Conservation (phyloP, 2,329 filamentous ascomycete genomes). For the Aspergillus jensenii region DNA sequence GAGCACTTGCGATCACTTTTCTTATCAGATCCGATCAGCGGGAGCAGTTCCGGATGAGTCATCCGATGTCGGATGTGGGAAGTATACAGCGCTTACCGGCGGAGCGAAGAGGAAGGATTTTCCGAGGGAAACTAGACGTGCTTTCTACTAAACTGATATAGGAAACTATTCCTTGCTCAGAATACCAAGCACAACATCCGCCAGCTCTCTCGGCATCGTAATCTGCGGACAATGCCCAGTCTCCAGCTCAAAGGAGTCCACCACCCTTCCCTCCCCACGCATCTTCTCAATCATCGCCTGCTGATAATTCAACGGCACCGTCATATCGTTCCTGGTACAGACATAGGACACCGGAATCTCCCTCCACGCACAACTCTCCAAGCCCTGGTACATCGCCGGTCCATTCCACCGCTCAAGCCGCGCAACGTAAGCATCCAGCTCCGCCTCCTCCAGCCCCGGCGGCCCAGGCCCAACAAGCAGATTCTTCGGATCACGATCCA, state of each 20-base stretch:
- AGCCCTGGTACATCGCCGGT: neutral
- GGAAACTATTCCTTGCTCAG: too few relatives aligned
- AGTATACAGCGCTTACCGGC: too few relatives aligned
- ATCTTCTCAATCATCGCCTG: constrained; percentile 1
- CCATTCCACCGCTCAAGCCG: constrained; percentile 10
- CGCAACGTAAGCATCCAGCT: neutral
- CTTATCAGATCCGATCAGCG: too few relatives aligned
- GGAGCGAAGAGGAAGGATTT: too few relatives aligned
- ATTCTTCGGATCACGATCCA: neutral
- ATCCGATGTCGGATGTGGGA: too few relatives aligned
- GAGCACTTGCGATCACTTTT: too few relatives aligned
- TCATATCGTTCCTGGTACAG: constrained; percentile 1
- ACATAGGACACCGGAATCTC: constrained; percentile 5
- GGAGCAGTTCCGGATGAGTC: too few relatives aligned
- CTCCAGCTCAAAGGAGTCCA: constrained; percentile 1
- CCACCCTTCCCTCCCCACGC: neutral
- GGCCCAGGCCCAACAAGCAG: neutral
- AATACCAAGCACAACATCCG: neutral
- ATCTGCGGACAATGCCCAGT: constrained; percentile 5
- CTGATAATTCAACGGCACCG: constrained; percentile 7
- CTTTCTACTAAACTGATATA: too few relatives aligned
- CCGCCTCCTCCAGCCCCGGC: neutral
- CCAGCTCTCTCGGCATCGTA: constrained; percentile 1
- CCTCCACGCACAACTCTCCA: neutral
- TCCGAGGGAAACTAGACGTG: too few relatives aligned